Conservation (phyloP, 2,329 filamentous ascomycete genomes). For the Emericellopsis cladophorae region DNA sequence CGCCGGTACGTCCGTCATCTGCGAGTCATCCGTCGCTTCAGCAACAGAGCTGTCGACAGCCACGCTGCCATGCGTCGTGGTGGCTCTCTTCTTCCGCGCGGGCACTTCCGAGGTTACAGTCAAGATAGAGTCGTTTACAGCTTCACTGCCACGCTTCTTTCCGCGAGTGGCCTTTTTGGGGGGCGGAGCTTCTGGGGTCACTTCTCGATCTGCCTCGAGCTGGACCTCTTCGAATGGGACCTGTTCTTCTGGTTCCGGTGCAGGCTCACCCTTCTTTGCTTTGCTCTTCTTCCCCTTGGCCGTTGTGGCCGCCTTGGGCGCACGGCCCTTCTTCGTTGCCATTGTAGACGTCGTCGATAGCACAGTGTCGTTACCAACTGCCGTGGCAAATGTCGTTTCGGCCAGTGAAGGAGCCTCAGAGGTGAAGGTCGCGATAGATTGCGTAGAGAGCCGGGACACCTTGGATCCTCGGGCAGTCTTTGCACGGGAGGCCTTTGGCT, state of each 20-base stretch:
- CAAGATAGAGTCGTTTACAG: constrained; percentile 34
- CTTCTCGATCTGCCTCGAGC: constrained; percentile 16
- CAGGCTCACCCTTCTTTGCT: constrained; percentile 38
- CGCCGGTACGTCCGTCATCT: constrained; percentile 2
- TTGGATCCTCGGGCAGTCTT: constrained; percentile 52
- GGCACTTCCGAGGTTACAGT: constrained; percentile 30
- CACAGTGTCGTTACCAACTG: constrained; percentile 44
- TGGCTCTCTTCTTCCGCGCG: constrained; percentile 46
- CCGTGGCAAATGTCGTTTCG: constrained; percentile 23
- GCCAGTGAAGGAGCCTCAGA: constrained; percentile 36
- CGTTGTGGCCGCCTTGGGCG: constrained; percentile 39
- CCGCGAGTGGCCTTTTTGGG: constrained; percentile 31
- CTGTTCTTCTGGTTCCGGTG: constrained; percentile 10
- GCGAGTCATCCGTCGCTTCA: constrained; percentile 22
- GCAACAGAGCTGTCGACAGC: constrained; percentile 23
- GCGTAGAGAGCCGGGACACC: constrained; percentile 49
- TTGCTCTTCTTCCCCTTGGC: constrained; percentile 25
- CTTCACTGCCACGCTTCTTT: constrained; percentile 52
- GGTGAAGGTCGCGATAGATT: constrained; percentile 37
- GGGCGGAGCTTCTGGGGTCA: constrained; percentile 16
- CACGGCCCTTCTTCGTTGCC: constrained; percentile 44
- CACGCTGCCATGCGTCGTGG: constrained; percentile 30
- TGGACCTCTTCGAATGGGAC: constrained; percentile 16
- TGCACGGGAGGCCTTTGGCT: constrained; percentile 35
- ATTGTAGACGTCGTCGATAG: constrained; percentile 46